phyloP scores from a whole-genome alignment of 75 land plant species.

The Cupressus sempervirens region DNA sequence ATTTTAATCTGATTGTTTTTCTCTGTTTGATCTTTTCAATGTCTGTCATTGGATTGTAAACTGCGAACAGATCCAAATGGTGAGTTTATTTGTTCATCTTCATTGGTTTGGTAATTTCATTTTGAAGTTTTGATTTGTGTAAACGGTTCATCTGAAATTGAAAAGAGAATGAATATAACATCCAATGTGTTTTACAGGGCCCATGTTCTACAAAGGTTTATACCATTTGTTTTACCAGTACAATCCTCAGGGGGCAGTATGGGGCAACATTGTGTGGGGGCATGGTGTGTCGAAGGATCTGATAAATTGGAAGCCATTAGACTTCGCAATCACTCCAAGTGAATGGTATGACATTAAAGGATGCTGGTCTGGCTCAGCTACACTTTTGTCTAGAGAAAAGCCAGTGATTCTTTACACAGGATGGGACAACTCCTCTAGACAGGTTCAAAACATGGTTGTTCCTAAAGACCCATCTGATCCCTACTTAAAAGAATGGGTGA shows the following conservation, averaged over 20 bases:
- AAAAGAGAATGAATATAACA: neutral
- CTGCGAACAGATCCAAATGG: slow-evolving; percentile 2
- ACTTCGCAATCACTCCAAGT: slow-evolving; percentile 49
- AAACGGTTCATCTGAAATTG: no score
- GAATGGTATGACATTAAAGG: slow-evolving; percentile 64
- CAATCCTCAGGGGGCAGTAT: slow-evolving; percentile 50
- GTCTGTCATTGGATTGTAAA: neutral
- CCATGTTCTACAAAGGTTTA: slow-evolving; percentile 61
- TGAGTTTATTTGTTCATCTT: neutral
- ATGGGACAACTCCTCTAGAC: slow-evolving; percentile 21
- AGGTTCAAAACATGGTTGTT: slow-evolving; percentile 55
- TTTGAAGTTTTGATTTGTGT: no score
- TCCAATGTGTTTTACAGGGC: slow-evolving; percentile 35
- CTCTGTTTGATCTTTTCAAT: neutral
- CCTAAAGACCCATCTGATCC: slow-evolving; percentile 61
- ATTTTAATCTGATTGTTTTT: no score
- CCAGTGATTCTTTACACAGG: slow-evolving; percentile 74
- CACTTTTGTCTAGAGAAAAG: slow-evolving; percentile 46
- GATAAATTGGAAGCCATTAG: slow-evolving; percentile 56
- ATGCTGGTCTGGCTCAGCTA: slow-evolving; percentile 81
- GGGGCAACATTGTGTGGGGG: slow-evolving; percentile 76
- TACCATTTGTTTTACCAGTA: slow-evolving; percentile 83
- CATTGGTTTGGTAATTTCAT: neutral
- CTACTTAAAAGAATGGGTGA: slow-evolving; percentile 55
- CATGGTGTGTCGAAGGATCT: slow-evolving; percentile 77